Conservation (phyloP, 345 rosid species). For the Populus pruinosa region DNA sequence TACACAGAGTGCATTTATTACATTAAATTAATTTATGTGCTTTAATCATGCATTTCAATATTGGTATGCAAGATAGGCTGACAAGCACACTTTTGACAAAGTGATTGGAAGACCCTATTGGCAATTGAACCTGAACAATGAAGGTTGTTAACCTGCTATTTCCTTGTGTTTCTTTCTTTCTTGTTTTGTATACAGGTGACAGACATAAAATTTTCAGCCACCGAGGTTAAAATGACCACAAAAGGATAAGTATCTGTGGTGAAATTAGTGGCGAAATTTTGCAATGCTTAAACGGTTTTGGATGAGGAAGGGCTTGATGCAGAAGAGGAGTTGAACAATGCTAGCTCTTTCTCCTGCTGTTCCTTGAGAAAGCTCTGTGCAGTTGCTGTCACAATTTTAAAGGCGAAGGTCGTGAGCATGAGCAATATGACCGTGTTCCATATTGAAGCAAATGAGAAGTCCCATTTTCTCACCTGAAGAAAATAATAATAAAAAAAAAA, state of each 20-base stretch:
- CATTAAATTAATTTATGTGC: too few species aligned
- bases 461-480: slow-evolving; percentile 71
- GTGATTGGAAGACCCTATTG: neutral
- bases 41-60: too few species aligned
- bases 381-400: slow-evolving; percentile 73
- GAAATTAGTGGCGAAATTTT: neutral
- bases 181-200: slow-evolving; percentile 6
- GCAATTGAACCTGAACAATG: neutral
- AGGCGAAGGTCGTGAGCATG: slow-evolving; percentile 78
- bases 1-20: too few species aligned
- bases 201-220: slow-evolving; percentile 11
- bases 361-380: slow-evolving; percentile 71
- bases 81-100: too few species aligned
- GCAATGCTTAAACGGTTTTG: neutral
- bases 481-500: neutral
- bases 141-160: neutral
- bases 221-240: neutral
- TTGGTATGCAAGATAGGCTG: too few species aligned
- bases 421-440: slow-evolving; percentile 96
- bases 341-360: slow-evolving; percentile 67
- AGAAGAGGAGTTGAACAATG: neutral
- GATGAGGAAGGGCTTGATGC: neutral
- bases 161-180: neutral
- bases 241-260: neutral
- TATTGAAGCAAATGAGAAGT: slow-evolving; percentile 65